Evolutionary conservation across 1,284 basidiomycete species (phyloP), one percentile per base, ranked within the genome.

Genomic region (Boletus holoroseus): DNA sequence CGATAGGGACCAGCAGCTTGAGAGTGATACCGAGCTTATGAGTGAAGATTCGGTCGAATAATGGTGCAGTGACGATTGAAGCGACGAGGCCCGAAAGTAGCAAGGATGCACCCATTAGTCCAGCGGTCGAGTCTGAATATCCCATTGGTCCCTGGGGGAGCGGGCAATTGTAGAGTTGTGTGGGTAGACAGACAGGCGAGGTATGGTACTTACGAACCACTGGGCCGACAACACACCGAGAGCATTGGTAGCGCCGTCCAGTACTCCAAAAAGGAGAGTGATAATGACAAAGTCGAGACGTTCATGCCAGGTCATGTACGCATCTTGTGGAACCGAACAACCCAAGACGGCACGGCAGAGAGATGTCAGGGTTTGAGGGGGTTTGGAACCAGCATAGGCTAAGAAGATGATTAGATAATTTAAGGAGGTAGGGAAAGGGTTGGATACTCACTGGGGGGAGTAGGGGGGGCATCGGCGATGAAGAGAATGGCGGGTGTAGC

Each of bases 21-120:
- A 74, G 59, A 2, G 79, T 78, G 7, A 80, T 54, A 0, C 79
- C 85, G 34, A 90, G 73, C 55, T 81, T 81, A 55, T 81, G 75
- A 2, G 86, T 88, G 52, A 91, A 78, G 7, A 88, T 78, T 20
- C 88, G 79, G 61, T 91, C 88, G 59, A 89, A 84, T 3, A 90
- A 67, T 0, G 88, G 89, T 0, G 88, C 78, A 0, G 81, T 79
- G 42, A 82, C 58, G 31, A 81, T 69, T 0, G 88, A 83, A 13
- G 78, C 76, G 4, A 85, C 68, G 53, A 91, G 77, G 8, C 88
- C 88, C 1, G 82, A 73, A 26, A 89, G 67, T 7, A 89, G 74
- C 24, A 89, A 67, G 22, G 74, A 75, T 11, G 85, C 85, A 28
- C 86, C 83, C 70, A 91, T 72, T 30, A 88, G 71, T 7, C 88